Percentiles rank a stretch among this genome's conserved stretches.
Evolutionary conservation across 148 eudicot genomes (phyloP).

Genomic region (Persicaria tinctoria): DNA sequence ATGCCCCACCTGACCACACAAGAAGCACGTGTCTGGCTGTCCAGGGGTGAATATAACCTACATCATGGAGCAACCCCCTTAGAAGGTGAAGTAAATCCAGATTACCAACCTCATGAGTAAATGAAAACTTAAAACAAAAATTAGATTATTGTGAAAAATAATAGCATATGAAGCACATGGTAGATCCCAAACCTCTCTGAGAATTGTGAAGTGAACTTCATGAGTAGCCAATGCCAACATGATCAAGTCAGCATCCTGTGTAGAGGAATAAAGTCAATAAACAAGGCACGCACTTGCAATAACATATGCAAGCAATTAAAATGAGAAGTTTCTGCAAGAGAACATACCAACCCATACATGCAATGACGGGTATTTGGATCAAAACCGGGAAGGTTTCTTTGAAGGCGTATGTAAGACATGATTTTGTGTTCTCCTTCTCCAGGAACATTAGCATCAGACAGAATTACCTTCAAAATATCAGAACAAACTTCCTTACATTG

Average conservation of each 20-base stretch:
- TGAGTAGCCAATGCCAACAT: constrained; percentile 78
- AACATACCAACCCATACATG: constrained; percentile 81
- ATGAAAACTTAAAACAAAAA: neutral
- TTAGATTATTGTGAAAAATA: neutral
- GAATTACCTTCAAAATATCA: constrained; percentile 59
- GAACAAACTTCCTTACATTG: neutral
- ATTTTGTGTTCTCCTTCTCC: constrained; percentile 99
- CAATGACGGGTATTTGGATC: constrained; percentile 98
- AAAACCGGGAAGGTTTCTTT: constrained; percentile 85
- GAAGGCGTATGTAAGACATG: constrained; percentile 96
- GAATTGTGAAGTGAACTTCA: constrained; percentile 90
- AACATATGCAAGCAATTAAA: neutral
- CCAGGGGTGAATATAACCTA: constrained; percentile 80
- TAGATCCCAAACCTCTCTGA: constrained; percentile 7
- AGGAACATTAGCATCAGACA: constrained; percentile 99
- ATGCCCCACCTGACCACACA: constrained; percentile 96
- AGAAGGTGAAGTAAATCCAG: neutral
- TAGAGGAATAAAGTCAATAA: neutral
- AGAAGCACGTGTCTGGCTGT: constrained; percentile 87
- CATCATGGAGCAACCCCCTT: constrained; percentile 1
- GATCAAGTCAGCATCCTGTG: constrained; percentile 12
- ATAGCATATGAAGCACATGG: neutral
- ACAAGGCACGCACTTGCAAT: neutral
- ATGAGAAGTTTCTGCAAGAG: constrained; percentile 4
- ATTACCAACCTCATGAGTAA: neutral